Percentiles rank a stretch among this genome's conserved stretches.
These are phyloP conservation scores for Tolypocladium album DNA, from an alignment of 2,329 filamentous ascomycete species.

Conservation along the genomic window DNA sequence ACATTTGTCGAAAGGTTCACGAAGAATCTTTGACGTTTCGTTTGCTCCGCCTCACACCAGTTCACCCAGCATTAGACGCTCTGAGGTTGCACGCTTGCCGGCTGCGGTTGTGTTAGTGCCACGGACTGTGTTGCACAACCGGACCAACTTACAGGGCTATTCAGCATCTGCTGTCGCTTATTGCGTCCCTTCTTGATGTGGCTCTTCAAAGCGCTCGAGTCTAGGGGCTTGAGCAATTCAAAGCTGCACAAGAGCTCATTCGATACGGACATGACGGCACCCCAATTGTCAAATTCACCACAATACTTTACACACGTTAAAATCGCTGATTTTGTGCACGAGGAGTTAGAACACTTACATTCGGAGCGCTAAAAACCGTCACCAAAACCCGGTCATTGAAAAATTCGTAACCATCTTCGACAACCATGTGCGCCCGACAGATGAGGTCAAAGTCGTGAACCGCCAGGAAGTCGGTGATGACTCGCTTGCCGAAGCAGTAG, in stretches of 20 bases:
- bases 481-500: slow-evolving; percentile 97
- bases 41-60: not conserved
- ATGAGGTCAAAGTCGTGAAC: slow-evolving; percentile 96
- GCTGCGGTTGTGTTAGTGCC: slow-evolving; percentile 22
- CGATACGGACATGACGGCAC: slow-evolving; percentile 96
- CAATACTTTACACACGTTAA: slow-evolving; percentile 59
- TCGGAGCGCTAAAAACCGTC: slow-evolving; percentile 94
- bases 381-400: slow-evolving; percentile 92
- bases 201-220: slow-evolving; percentile 91
- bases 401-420: slow-evolving; percentile 98
- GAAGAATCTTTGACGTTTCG: not conserved
- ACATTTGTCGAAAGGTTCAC: not conserved
- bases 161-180: slow-evolving; percentile 88
- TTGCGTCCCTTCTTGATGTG: slow-evolving; percentile 98
- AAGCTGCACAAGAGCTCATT: slow-evolving; percentile 91
- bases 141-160: slow-evolving; percentile 70
- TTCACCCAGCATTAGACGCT: slow-evolving; percentile 30
- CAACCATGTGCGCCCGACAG: slow-evolving; percentile 97
- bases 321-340: slow-evolving; percentile 10
- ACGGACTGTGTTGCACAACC: not conserved
- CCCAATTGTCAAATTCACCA: slow-evolving; percentile 98
- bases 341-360: slow-evolving; percentile 49
- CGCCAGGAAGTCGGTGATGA: slow-evolving; percentile 91
- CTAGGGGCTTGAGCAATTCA: slow-evolving; percentile 88
- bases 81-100: slow-evolving; percentile 44